Conservation (phyloP, 2,329 filamentous ascomycete species). For the Aspergillus sp. region DNA sequence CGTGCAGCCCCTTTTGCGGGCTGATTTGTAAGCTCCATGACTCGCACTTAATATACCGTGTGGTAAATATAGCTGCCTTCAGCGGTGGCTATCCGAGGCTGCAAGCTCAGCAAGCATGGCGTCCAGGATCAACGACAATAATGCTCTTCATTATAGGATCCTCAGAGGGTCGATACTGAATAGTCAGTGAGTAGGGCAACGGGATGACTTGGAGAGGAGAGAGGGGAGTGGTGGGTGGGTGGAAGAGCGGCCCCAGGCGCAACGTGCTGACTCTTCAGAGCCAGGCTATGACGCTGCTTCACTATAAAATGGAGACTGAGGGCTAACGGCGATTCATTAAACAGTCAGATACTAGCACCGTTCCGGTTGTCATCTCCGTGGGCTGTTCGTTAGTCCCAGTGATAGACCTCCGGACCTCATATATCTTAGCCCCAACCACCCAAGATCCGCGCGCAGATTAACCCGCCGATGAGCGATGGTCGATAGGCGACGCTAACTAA, state of each 20-base stretch:
- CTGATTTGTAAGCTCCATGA: conserved; percentile 1
- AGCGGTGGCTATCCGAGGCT: background rate
- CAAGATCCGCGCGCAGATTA: conserved; percentile 10
- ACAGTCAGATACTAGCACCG: conserved; percentile 12
- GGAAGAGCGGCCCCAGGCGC: background rate
- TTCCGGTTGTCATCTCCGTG: conserved; percentile 18
- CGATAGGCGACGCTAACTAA: conserved; percentile 5
- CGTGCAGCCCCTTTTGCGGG: background rate
- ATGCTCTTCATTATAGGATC: conserved; percentile 3
- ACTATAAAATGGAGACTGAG: conserved; percentile 1
- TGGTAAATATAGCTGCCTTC: conserved; percentile 6
- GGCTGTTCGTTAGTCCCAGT: background rate
- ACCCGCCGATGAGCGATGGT: conserved; percentile 8
- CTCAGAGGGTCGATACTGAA: background rate
- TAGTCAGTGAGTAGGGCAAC: background rate
- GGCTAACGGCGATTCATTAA: conserved; percentile 6
- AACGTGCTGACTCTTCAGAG: conserved; percentile 4
- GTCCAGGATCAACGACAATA: background rate
- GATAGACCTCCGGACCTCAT: conserved; percentile 1
- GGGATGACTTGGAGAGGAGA: conserved; percentile 3
- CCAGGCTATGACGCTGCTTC: background rate
- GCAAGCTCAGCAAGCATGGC: background rate
- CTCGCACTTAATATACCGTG: conserved; percentile 1
- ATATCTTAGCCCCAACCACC: conserved; percentile 1
- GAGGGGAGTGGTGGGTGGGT: background rate